Base-by-base conservation (phyloP, 805 yeast species). In the Sugiyamaella chiloensis region DNA sequence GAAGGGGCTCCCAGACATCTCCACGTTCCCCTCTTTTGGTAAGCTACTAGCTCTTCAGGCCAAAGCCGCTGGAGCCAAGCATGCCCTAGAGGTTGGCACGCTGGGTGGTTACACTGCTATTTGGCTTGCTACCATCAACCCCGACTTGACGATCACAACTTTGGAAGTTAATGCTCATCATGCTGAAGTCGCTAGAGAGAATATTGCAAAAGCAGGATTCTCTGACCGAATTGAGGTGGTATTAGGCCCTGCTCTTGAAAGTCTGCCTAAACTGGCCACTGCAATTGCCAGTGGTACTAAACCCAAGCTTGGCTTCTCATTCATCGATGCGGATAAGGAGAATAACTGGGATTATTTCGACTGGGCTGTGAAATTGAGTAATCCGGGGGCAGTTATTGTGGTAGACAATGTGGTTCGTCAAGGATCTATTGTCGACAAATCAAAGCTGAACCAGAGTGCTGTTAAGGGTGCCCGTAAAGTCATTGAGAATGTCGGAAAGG, bases 21-120 rank as follows among this genome's bases (percentile, higher is more conserved):
- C 45, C 12, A 48, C 50, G 5, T 51, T 48, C 12, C 34, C 47
- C 3, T 32, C 49, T 16, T 43, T 41, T 20, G 54, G 54, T 5
- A 51, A 51, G 35, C 34, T 47, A 19, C 43, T 51, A 5, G 35
- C 40, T 19, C 20, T 51, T 11, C 34, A 41, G 6, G 52, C 48
- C n/a, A 21, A 24, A 20, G 24, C 42, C 23, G 41, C 34, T 21
- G 49, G 48, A n/a, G 54, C 49, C 3, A 35, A 43, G 19, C 21
- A 40, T 7, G 47, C 42, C 6, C 52, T 51, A 3, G 54, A 51
- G 21, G 19, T 51, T 12, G 54, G 54, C 9, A 49, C 52, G 12
- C 47, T 48, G 5, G 52, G 52, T 3, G 57, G 55, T 16, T 53
- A 41, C 34, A 42, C 51, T 11, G 35, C 55, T 11, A 49, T 52